Evolutionary conservation across 2,329 filamentous ascomycete genomes (phyloP), one percentile per base, ranked within the genome.

Genomic region (Pseudocercospora eumusae): DNA sequence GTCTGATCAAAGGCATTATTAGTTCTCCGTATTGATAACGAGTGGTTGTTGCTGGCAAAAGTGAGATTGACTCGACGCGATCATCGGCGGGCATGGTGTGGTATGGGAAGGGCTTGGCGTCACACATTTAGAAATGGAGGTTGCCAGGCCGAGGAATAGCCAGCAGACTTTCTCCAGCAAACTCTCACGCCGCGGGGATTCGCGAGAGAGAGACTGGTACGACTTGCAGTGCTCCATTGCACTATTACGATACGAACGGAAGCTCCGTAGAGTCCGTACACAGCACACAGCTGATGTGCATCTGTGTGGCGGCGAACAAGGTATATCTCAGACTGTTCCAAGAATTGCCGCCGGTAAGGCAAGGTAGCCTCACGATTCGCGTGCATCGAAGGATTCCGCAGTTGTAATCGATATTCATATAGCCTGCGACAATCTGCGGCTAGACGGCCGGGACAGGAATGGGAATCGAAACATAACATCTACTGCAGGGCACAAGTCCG

Each of bases 31-130:
- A 25, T 23, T 15, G 23, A 9, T 10, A 10, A 33, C 27, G 18
- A 18, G 31, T 31, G 21, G 52, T 33, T 40, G 18, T 54, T 18
- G 13, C 8, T 40, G 4, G 18, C 27, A 20, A 54, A 21, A 13
- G 52, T 54, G n/a, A 54, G 52, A 54, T 54, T 54, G 52, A 54
- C 52, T 54, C 52, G 52, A 23, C n/a, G 28, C 27, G 52, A 54
- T 54, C 52, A 40, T 33, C 50, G 28, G 28, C 20, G 15, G 15
- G 50, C 15, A 13, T n/a, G n/a, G n/a, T n/a, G n/a, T n/a, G n/a
- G n/a, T n/a, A n/a, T n/a, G n/a, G n/a, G n/a, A n/a, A n/a, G n/a
- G n/a, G n/a, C n/a, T n/a, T n/a, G n/a, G n/a, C n/a, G 50, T 54
- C 50, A 54, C 28, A 54, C 27, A 54, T 54, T 36, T 18, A 33